These are phyloP conservation scores for Arthrinium phaeospermum DNA, from an alignment of 2,329 filamentous ascomycete species.

Conservation along the genomic window DNA sequence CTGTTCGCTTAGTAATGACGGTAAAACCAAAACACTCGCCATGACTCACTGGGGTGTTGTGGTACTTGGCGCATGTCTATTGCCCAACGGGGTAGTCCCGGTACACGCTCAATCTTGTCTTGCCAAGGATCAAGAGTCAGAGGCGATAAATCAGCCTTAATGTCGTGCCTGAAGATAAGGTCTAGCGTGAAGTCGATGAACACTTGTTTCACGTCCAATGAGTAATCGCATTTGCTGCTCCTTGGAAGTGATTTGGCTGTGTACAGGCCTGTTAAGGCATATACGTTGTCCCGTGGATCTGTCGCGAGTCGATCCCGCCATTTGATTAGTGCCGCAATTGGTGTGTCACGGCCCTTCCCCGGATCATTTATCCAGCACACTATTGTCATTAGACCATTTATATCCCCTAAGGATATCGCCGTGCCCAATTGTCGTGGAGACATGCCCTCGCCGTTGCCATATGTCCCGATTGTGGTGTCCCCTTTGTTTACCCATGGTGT, in stretches of 20 bases:
- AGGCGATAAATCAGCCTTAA: background rate
- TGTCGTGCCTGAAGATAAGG: background rate
- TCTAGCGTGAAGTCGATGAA: background rate
- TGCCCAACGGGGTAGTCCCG: background rate
- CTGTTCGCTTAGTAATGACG: background rate
- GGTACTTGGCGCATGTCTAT: background rate
- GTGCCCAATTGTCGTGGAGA: no score
- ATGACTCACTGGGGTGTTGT: background rate
- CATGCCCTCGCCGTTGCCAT: no score
- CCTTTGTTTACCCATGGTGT: no score
- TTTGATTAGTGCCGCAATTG: background rate
- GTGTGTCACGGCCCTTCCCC: background rate
- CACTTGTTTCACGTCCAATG: background rate
- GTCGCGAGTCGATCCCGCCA: background rate
- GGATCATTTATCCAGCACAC: background rate
- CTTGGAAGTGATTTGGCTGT: background rate
- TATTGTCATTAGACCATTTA: background rate
- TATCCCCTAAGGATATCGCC: background rate
- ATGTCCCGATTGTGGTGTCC: no score
- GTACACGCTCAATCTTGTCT: background rate
- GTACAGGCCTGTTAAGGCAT: background rate
- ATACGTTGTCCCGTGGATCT: background rate
- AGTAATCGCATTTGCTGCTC: background rate
- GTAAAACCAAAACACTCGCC: background rate
- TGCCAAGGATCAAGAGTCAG: background rate